phyloP scores from a whole-genome alignment of 768 basidiomycete species.

The Pisolithus sp. region DNA sequence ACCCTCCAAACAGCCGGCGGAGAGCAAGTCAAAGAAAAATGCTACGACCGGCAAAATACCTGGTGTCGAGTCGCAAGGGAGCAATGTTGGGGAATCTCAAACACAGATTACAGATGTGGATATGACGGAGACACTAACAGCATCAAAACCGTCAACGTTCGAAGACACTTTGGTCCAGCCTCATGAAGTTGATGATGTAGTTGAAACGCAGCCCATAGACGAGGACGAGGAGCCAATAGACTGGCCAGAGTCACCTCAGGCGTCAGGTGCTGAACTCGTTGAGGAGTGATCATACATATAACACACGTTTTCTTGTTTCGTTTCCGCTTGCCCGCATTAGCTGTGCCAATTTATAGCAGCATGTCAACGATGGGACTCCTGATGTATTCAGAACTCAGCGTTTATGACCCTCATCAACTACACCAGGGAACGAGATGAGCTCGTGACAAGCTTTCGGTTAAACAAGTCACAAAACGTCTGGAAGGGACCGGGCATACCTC shows the following conservation, averaged over 20 bases:
- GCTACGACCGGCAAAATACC: slow-evolving; percentile 3
- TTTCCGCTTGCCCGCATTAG: no score
- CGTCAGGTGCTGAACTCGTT: slow-evolving; percentile 1
- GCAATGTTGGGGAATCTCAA: slow-evolving; percentile 1
- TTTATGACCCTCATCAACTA: no score
- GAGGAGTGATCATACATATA: background rate
- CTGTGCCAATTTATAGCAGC: no score
- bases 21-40: slow-evolving; percentile 24
- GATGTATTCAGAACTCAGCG: no score
- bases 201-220: slow-evolving; percentile 22
- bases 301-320: background rate
- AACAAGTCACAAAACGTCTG: no score
- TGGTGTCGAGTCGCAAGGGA: slow-evolving; percentile 3
- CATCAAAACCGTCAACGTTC: slow-evolving; percentile 4
- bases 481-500: no score
- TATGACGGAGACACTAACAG: slow-evolving; percentile 10
- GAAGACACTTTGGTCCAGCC: slow-evolving; percentile 17
- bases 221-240: slow-evolving; percentile 23
- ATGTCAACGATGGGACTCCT: no score
- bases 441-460: no score
- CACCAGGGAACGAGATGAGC: no score
- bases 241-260: slow-evolving; percentile 27
- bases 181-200: slow-evolving; percentile 8
- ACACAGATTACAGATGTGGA: slow-evolving; percentile 11
- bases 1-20: slow-evolving; percentile 28